These are phyloP conservation scores for Vigna trinervia DNA, from an alignment of 306 rosid species.

Conservation along the genomic window DNA sequence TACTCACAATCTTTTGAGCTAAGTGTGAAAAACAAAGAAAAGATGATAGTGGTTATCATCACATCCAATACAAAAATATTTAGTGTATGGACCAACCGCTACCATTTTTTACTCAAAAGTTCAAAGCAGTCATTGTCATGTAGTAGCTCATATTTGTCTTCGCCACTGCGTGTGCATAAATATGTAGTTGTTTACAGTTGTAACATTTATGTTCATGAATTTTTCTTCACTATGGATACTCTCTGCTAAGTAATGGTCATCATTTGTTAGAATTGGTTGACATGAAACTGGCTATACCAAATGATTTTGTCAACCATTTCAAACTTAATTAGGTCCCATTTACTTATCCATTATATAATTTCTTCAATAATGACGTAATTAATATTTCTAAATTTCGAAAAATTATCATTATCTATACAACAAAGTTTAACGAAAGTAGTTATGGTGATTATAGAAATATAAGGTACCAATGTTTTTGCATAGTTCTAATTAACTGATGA, in stretches of 20 bases:
- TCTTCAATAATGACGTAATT: conserved; percentile 11
- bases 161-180: conserved; percentile 11
- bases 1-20: background rate
- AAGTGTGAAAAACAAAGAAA: conserved; percentile 39
- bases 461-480: no score
- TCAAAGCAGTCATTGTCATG: conserved; percentile 32
- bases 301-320: conserved; percentile 47
- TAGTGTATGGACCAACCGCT: conserved; percentile 27
- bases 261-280: conserved; percentile 67
- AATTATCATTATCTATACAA: no score
- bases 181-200: conserved; percentile 57
- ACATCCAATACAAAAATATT: conserved; percentile 10
- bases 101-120: conserved; percentile 36
- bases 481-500: background rate
- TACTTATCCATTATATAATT: conserved; percentile 16
- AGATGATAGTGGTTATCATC: conserved; percentile 11
- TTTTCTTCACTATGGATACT: conserved; percentile 56
- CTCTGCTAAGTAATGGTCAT: conserved; percentile 57
- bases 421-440: no score
- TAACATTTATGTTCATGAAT: conserved; percentile 40
- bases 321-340: conserved; percentile 43
- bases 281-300: conserved; percentile 43
- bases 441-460: background rate
- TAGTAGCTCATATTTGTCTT: background rate
- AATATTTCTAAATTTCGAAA: background rate